Evolutionary conservation across 306 rosid genomes (phyloP), one percentile per base, ranked within the genome.

Genomic region (Neltuma alba): DNA sequence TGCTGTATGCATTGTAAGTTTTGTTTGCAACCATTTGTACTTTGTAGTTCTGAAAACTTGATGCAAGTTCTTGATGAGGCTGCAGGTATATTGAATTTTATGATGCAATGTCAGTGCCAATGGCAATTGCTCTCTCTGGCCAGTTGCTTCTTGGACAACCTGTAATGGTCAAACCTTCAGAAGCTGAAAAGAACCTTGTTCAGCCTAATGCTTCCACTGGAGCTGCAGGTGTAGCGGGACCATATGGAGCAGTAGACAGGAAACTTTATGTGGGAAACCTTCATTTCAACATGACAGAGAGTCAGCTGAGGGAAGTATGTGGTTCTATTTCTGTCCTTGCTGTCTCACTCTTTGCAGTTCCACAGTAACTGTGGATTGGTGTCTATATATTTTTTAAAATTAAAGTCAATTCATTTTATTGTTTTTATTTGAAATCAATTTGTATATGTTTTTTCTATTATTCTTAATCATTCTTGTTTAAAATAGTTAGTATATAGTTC

Each of bases 31-130:
- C 41, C 65, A 37, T 74, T 28, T 75, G 82, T 68, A 31, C 58
- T 64, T 12, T 34, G 74, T 86, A 50, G 78, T 87, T 78, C 85
- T 76, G 79, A 81, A 85, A 85, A 76, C 87, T 93, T 87, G 96
- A 79, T 78, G 80, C 80, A 66, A 86, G 78, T 62, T 80, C 68
- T 81, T 76, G 61, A 66, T 87, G 86, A 74, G 88, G 69, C 81
- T 91, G 94, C 98, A 93, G 99, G 93, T 96, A 96, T 84, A 89
- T 96, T 88, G 99, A 96, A 86, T 96, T 96, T 86, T 96, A 90
- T 83, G 99, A 96, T 82, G 97, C 91, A 6, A 91, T 96, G 99
- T 89, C 97, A 75, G 99, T 96, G 87, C 99, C 99, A 54, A 91
- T 96, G 98, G 99, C 99, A 72, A 96, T 96, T 81, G 99, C 99